These are phyloP conservation scores for Sporobolomyces pararoseus DNA, from an alignment of 768 basidiomycete species.

Conservation along the genomic window DNA sequence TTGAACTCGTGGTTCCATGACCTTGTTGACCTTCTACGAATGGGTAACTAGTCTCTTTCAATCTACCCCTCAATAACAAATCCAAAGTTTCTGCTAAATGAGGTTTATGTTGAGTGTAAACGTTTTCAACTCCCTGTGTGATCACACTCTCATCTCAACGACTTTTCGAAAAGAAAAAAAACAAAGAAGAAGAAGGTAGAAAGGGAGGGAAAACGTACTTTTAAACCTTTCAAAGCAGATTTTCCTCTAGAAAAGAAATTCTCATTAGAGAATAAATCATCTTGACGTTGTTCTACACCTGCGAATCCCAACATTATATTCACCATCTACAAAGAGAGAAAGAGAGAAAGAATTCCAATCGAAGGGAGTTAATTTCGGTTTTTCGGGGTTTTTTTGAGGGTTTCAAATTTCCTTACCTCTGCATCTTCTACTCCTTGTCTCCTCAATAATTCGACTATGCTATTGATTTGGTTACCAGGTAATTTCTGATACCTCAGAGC, in stretches of 20 bases:
- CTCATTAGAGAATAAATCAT: constrained; percentile 93
- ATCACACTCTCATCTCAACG: no score
- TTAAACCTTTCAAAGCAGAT: constrained; percentile 89
- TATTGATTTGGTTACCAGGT: constrained; percentile 71
- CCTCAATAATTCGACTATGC: constrained; percentile 53
- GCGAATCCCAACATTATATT: constrained; percentile 89
- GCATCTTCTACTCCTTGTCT: constrained; percentile 49
- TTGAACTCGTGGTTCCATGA: background rate
- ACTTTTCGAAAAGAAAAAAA: no score
- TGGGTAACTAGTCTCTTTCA: constrained; percentile 84
- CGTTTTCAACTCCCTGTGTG: constrained; percentile 91
- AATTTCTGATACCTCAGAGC: constrained; percentile 92
- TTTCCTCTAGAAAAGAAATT: constrained; percentile 89
- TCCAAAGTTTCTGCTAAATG: constrained; percentile 90
- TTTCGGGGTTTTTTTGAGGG: no score
- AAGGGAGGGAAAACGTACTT: constrained; percentile 55
- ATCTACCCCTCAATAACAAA: constrained; percentile 73
- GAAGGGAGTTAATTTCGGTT: no score
- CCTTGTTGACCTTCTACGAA: constrained; percentile 66
- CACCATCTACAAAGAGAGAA: constrained; percentile 71
- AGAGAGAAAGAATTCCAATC: no score
- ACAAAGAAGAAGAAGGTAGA: no score
- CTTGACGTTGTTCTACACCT: constrained; percentile 92
- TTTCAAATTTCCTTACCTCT: no score
- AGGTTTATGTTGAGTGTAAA: constrained; percentile 94